Evolutionary conservation across 163 green algal genomes (phyloP), one percentile per base, ranked within the genome.

Genomic region (Chlamydomonas reinhardtii): DNA sequence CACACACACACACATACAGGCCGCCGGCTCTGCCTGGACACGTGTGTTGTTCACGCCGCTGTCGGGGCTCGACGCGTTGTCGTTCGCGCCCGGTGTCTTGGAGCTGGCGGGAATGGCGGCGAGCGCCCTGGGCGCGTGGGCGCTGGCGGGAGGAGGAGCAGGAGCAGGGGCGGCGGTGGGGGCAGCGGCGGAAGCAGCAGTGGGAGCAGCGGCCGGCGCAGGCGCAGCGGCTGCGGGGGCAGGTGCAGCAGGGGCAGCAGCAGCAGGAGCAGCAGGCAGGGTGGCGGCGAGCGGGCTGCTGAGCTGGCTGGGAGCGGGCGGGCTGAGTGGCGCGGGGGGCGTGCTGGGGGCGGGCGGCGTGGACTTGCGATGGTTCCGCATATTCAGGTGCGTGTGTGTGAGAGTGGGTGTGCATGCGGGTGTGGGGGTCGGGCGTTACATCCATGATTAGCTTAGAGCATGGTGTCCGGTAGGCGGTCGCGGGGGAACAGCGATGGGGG

Each of bases 291-390:
- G 11, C 1, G 48, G 48, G 48, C 48, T 56, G 48, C 66, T 68
- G 20, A 29, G 66, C n/a, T 76, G 77, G 66, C 62, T 83, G 54
- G 76, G 75, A 4, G 12, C 86, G 52, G 54, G 76, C 16, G 48
- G 48, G 48, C 48, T 56, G 12, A 56, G 48, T 14, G 48, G 48
- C 48, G 48, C 48, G 48, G 48, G 48, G 1, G 48, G 48, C 11
- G 11, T 56, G 48, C 89, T 89, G 69, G 65, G 74, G 32, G 88
- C 92, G 19, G 83, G 80, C 0, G 77, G 89, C 16, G 72, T 96
- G 32, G 93, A 96, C 88, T 83, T 97, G 64, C 74, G 94, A 19
- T 97, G 94, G 94, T 93, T 96, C 81, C 94, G 95, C 66, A 93
- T 97, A n/a, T 94, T 97, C 82, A 89, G 94, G 90, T 94, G 74